A percentile compares a stretch with the other conserved stretches of the same genome.
Evolutionary conservation across 2,329 filamentous ascomycete genomes (phyloP).

Genomic region (Fusarium proliferatum): DNA sequence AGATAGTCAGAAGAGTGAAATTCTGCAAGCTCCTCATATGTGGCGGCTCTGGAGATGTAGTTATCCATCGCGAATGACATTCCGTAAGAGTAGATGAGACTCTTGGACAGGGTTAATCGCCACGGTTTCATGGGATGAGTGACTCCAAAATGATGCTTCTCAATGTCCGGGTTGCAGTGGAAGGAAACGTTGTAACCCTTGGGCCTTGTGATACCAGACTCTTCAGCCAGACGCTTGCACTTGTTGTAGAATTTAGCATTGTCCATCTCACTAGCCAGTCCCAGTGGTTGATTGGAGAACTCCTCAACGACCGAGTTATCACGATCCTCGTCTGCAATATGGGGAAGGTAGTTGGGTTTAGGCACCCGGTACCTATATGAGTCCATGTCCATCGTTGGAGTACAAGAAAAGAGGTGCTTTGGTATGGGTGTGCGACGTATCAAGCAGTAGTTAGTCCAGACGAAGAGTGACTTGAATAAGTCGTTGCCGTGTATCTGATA

Average conservation of each 20-base stretch:
- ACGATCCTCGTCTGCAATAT: slow-evolving; percentile 62
- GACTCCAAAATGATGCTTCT: slow-evolving; percentile 96
- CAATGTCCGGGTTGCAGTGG: slow-evolving; percentile 94
- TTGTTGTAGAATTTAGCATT: slow-evolving; percentile 68
- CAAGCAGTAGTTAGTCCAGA: not conserved
- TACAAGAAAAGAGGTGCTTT: slow-evolving; percentile 3
- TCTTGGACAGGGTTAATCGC: slow-evolving; percentile 94
- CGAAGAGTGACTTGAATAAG: slow-evolving; percentile 21
- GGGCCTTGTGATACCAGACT: slow-evolving; percentile 79
- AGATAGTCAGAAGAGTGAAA: slow-evolving; percentile 94
- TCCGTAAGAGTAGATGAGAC: slow-evolving; percentile 92
- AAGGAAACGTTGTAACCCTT: slow-evolving; percentile 93
- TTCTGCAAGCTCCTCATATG: slow-evolving; percentile 84
- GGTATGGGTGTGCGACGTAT: not conserved
- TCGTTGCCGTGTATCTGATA: not conserved
- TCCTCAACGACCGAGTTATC: slow-evolving; percentile 65
- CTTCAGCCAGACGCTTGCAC: slow-evolving; percentile 66
- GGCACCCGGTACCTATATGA: slow-evolving; percentile 65
- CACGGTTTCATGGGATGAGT: slow-evolving; percentile 99
- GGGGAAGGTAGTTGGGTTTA: slow-evolving; percentile 70
- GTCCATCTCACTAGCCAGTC: slow-evolving; percentile 62
- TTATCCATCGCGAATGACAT: slow-evolving; percentile 98
- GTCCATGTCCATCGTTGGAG: slow-evolving; percentile 53
- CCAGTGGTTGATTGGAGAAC: slow-evolving; percentile 60
- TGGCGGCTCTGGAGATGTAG: slow-evolving; percentile 85